phyloP scores from a whole-genome alignment of 2,329 filamentous ascomycete genomes.

The Talaromyces sp. region DNA sequence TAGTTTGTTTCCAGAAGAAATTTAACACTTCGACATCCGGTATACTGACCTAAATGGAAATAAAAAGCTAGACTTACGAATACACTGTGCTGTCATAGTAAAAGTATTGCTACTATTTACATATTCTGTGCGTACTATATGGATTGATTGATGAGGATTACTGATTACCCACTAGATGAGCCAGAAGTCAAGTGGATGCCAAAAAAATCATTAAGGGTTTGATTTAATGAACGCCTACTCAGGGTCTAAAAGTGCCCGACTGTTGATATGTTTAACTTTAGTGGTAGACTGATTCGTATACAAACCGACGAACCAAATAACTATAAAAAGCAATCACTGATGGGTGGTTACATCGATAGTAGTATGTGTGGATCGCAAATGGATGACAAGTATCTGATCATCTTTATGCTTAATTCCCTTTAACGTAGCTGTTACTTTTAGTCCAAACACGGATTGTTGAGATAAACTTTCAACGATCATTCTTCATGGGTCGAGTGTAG shows the following conservation, averaged over 20 bases:
- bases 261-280: not conserved
- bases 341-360: not conserved
- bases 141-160: too few relatives aligned
- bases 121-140: not conserved
- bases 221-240: not conserved
- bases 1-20: not conserved
- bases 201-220: not conserved
- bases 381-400: not conserved
- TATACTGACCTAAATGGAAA: not conserved
- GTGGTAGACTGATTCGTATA: not conserved
- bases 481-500: not conserved
- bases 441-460: not conserved
- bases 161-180: not conserved
- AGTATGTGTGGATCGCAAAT: too few relatives aligned
- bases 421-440: not conserved
- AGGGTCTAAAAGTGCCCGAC: not conserved
- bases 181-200: too few relatives aligned
- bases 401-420: not conserved
- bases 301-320: not conserved
- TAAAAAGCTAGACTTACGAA: not conserved
- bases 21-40: not conserved
- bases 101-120: not conserved
- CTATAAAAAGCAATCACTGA: not conserved
- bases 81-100: not conserved
- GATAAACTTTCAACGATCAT: too few relatives aligned